A percentile compares a stretch with the other conserved stretches of the same genome.
Evolutionary conservation across 2,329 filamentous ascomycete species (phyloP).

Genomic region (Septoria linicola): DNA sequence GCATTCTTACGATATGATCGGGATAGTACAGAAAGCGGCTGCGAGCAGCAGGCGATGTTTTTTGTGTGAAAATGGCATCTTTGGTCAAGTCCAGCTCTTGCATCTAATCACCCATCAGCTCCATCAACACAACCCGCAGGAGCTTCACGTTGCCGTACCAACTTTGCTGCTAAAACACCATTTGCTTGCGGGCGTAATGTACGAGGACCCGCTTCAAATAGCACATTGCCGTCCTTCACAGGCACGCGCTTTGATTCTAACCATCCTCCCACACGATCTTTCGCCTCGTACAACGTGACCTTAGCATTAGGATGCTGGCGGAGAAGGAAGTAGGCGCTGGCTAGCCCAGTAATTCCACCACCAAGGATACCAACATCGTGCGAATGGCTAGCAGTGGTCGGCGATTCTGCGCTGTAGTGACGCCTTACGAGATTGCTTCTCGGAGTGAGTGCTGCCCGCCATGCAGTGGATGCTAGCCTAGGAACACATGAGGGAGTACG

Average conservation of each 20-base stretch:
- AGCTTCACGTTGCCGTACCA: constrained; percentile 55
- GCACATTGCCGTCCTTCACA: constrained; percentile 61
- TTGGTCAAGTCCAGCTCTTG: constrained; percentile 56
- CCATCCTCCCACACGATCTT: constrained; percentile 76
- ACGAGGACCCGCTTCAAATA: constrained; percentile 83
- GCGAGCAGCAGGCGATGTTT: constrained; percentile 51
- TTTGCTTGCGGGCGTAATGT: constrained; percentile 63
- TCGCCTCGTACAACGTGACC: constrained; percentile 79
- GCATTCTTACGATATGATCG: constrained; percentile 70
- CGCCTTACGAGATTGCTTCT: neutral
- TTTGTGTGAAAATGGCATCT: constrained; percentile 56
- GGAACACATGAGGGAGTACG: constrained; percentile 18
- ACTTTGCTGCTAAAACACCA: constrained; percentile 65
- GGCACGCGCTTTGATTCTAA: constrained; percentile 65
- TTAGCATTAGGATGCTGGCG: constrained; percentile 65
- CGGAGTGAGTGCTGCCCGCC: constrained; percentile 2
- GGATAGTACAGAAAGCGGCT: constrained; percentile 87
- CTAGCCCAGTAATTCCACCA: constrained; percentile 79
- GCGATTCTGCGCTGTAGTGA: constrained; percentile 19
- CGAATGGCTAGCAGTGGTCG: constrained; percentile 14
- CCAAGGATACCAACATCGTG: constrained; percentile 67
- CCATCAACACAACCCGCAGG: constrained; percentile 18
- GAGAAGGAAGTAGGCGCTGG: constrained; percentile 73
- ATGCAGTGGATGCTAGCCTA: constrained; percentile 9
- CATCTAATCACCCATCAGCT: constrained; percentile 49